A percentile compares a stretch with the other conserved stretches of the same genome.
Evolutionary conservation across 306 rosid genomes (phyloP).

Genomic region (Lathyrus aphaca): DNA sequence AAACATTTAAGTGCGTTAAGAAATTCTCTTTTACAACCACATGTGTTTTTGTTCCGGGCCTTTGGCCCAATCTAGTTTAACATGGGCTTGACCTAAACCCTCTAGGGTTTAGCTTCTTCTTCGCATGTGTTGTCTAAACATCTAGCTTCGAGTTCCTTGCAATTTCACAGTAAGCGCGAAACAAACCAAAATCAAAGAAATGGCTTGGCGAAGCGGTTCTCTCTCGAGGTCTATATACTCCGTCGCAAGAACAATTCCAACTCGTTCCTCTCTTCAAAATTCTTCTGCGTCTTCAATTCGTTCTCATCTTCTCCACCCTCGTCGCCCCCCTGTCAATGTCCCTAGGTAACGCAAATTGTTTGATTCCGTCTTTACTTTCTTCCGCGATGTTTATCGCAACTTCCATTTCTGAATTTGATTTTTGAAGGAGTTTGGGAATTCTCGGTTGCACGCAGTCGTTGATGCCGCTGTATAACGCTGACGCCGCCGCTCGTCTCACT

Average conservation of each 20-base stretch:
- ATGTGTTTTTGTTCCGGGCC: too few species aligned
- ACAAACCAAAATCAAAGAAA: constrained; percentile 28
- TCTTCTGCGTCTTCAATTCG: constrained; percentile 42
- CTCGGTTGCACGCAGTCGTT: constrained; percentile 61
- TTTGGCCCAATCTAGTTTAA: too few species aligned
- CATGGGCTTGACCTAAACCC: background rate
- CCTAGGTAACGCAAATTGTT: constrained; percentile 39
- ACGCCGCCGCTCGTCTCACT: constrained; percentile 50
- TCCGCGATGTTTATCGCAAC: background rate
- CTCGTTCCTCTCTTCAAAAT: constrained; percentile 44
- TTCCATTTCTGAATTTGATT: background rate
- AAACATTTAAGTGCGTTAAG: too few species aligned
- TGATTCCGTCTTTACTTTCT: background rate
- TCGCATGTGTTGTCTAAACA: background rate
- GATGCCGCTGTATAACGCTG: constrained; percentile 58
- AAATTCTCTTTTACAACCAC: too few species aligned
- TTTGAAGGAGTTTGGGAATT: constrained; percentile 42
- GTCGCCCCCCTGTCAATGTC: constrained; percentile 43
- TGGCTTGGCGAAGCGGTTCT: constrained; percentile 65
- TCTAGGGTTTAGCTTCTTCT: constrained; percentile 35
- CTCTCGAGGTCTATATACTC: constrained; percentile 57
- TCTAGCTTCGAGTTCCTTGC: background rate
- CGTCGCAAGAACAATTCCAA: constrained; percentile 46
- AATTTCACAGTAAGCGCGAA: background rate
- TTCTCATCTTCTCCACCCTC: constrained; percentile 43